phyloP scores from a whole-genome alignment of 2,329 filamentous ascomycete genomes.

The Venturia asperata region DNA sequence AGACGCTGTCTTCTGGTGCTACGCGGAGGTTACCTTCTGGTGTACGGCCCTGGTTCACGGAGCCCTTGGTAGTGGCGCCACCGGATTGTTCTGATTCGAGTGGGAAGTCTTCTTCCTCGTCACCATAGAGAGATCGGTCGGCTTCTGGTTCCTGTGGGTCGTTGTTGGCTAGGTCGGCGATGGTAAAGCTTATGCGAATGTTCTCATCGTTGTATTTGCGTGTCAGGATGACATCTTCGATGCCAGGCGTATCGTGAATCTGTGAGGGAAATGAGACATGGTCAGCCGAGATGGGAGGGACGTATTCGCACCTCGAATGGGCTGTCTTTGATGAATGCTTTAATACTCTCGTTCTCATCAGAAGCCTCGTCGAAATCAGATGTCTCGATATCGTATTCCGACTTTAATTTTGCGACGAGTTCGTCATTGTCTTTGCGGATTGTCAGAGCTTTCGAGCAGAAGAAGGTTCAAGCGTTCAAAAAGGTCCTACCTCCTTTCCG shows the following conservation, averaged over 20 bases:
- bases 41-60: constrained; percentile 12
- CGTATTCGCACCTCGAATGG: constrained; percentile 59
- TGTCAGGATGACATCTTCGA: constrained; percentile 80
- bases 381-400: constrained; percentile 76
- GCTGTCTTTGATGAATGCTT: constrained; percentile 81
- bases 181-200: constrained; percentile 76
- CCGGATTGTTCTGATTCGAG: constrained; percentile 38
- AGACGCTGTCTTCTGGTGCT: constrained; percentile 49
- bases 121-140: constrained; percentile 50
- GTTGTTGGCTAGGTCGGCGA: constrained; percentile 64
- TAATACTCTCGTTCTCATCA: constrained; percentile 71
- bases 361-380: constrained; percentile 64
- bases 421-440: constrained; percentile 53
- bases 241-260: constrained; percentile 68
- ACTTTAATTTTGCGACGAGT: constrained; percentile 76
- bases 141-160: constrained; percentile 44
- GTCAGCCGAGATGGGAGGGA: background rate
- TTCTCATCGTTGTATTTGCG: constrained; percentile 82
- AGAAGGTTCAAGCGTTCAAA: background rate
- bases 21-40: constrained; percentile 44
- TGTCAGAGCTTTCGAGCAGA: background rate
- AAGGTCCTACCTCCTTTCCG: constrained; percentile 20
- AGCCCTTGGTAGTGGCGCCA: constrained; percentile 48
- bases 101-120: constrained; percentile 36
- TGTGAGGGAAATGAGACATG: constrained; percentile 26